Evolutionary conservation across 805 yeast species (phyloP), one percentile per base, ranked within the genome.

Genomic region (Starmera dryadoides): DNA sequence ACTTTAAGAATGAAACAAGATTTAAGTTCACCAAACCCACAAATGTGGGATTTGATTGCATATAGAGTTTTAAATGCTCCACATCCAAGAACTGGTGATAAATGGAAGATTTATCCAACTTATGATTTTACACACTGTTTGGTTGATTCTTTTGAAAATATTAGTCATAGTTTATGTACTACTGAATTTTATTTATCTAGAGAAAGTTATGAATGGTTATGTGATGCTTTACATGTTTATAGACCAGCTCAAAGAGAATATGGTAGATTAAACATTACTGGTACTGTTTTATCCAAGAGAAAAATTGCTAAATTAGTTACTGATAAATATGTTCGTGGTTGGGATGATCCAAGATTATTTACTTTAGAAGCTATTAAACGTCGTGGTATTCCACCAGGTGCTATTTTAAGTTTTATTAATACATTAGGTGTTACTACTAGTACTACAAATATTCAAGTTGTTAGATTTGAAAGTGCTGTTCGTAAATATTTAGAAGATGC

Each of bases 41-140:
- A 93, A 68, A 93, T 93, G 98, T 93, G 99, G 99, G 99, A 93
- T 65, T 73, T 93, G 48, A 93, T 93, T 45, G 98, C 98, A 11
- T 93, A 93, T 67, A 78, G 99, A 61, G 96, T 93, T 3, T 71
- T 93, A 52, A 75, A 91, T 52, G 88, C 95, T 12, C 77, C 88
- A 26, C 98, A 93, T 64, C 95, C 91, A 64, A 81, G 98, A 66
- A 93, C 98, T 11, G 99, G 98, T 41, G 82, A 78, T 58, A 86
- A 86, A 64, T 93, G 99, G 99, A 86, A 84, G 65, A 91, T 93
- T 45, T 93, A 93, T 58, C 99, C 99, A 49, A 93, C 99, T 19
- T 93, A 93, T 60, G 99, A 93, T 62, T 93, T 93, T 69, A 93
- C 98, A 25, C 98, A 93, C 78, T 93, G 98, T 78, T 74, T 93